These are phyloP conservation scores for Dactylella cylindrospora DNA, from an alignment of 2,329 filamentous ascomycete species.

Conservation along the genomic window DNA sequence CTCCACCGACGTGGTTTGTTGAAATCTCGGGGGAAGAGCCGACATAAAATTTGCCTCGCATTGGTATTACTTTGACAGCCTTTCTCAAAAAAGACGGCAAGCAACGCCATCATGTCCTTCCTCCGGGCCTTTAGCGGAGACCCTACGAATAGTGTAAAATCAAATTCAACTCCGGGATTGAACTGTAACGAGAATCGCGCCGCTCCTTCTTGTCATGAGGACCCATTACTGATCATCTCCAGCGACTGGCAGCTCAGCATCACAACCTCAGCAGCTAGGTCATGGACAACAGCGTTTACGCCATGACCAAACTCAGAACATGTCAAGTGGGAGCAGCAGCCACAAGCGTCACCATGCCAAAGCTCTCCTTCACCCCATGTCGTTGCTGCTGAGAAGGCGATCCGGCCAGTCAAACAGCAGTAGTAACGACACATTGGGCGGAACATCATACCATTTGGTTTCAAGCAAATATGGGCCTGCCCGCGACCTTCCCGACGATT, in stretches of 20 bases:
- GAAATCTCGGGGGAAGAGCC: too few relatives aligned
- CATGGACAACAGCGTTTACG: too few relatives aligned
- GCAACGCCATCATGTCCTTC: conserved; percentile 39
- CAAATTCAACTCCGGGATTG: conserved; percentile 4
- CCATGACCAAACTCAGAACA: neutral
- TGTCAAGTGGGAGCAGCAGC: too few relatives aligned
- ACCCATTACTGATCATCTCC: neutral
- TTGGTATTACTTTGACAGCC: too few relatives aligned
- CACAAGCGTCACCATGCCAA: conserved; percentile 41
- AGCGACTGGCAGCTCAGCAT: conserved; percentile 1
- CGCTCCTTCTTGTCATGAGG: neutral
- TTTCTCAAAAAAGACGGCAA: too few relatives aligned
- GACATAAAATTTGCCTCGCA: too few relatives aligned
- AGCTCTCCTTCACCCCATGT: conserved; percentile 54
- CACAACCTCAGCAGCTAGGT: conserved; percentile 9
- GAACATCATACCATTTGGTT: too few relatives aligned
- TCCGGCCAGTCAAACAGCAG: conserved; percentile 55
- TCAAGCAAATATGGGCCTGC: conserved; percentile 48
- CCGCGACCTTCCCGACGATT: conserved; percentile 55
- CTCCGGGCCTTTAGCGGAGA: conserved; percentile 40
- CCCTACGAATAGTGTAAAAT: conserved; percentile 21
- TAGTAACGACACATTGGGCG: conserved; percentile 9
- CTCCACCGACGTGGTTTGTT: too few relatives aligned
- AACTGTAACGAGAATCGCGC: conserved; percentile 11
- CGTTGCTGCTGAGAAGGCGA: conserved; percentile 62